Evolutionary conservation across 139 green algal species (phyloP).

Genomic region (Zygnema cylindricum): DNA sequence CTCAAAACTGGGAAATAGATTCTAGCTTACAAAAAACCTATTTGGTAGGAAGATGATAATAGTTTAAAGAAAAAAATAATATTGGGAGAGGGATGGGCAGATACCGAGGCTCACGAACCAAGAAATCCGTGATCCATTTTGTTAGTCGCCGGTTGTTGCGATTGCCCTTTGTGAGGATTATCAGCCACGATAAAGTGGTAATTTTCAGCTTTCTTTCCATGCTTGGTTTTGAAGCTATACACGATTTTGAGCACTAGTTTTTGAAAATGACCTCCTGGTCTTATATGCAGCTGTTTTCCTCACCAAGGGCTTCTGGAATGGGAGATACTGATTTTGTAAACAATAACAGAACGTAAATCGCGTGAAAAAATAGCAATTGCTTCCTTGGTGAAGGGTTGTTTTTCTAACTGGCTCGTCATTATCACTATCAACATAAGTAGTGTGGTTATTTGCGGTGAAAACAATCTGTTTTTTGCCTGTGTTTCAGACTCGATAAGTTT

Average conservation of each 20-base stretch:
- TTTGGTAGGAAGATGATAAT: too few species aligned
- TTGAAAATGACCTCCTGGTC: not conserved
- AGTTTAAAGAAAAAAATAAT: too few species aligned
- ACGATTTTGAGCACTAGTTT: not conserved
- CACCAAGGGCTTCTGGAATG: not conserved
- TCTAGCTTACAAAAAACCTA: too few species aligned
- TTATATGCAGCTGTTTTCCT: too few species aligned
- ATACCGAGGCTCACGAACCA: not conserved
- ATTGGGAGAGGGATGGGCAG: not conserved
- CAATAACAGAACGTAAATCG: too few species aligned
- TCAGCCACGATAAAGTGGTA: not conserved
- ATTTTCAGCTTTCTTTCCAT: not conserved
- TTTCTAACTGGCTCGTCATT: not conserved
- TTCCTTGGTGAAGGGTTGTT: not conserved
- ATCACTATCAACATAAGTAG: not conserved
- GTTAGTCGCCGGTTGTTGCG: not conserved
- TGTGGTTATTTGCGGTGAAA: too few species aligned
- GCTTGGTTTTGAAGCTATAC: not conserved
- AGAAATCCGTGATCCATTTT: not conserved
- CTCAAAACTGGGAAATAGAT: too few species aligned
- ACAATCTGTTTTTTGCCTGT: too few species aligned
- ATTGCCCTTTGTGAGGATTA: not conserved
- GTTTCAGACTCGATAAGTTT: not conserved
- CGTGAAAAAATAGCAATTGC: not conserved
- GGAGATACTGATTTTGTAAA: not conserved